A percentile compares a stretch with the other conserved stretches of the same genome.
Conservation (phyloP, 805 yeast species). For the Debaryomyces castellii region DNA sequence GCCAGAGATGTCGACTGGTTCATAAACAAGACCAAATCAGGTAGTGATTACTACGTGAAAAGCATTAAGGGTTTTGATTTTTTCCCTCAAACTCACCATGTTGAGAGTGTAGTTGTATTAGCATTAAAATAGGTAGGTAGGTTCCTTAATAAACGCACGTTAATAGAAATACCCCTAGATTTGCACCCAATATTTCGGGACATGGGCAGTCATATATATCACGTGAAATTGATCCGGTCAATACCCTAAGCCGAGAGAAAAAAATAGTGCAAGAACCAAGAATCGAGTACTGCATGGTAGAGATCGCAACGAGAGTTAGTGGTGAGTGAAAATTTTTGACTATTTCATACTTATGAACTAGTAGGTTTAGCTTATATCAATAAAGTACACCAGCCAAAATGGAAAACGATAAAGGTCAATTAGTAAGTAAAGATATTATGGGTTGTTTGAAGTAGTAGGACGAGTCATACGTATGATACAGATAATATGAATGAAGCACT, state of each 20-base stretch:
- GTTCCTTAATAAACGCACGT: neutral
- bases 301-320: neutral
- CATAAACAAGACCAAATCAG: conserved; percentile 61
- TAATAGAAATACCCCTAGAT: neutral
- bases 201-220: neutral
- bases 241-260: neutral
- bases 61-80: conserved; percentile 93
- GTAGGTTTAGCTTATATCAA: conserved; percentile 5
- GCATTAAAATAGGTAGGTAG: conserved; percentile 11
- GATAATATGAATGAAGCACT: neutral
- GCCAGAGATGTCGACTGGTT: conserved; percentile 91
- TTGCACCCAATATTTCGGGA: neutral
- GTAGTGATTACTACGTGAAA: conserved; percentile 66
- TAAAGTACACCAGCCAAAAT: conserved; percentile 53
- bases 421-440: conserved; percentile 63
- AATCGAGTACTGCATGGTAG: neutral
- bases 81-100: conserved; percentile 94
- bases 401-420: conserved; percentile 99
- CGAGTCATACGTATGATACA: neutral
- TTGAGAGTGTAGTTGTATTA: conserved; percentile 82
- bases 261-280: neutral
- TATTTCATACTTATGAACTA: conserved; percentile 1
- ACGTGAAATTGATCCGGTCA: neutral
- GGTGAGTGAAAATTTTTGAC: conserved; percentile 11
- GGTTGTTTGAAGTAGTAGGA: neutral